Evolutionary conservation across 179 eudicot species (phyloP), one percentile per base, ranked within the genome.

Genomic region (Gypsophila paniculata): DNA sequence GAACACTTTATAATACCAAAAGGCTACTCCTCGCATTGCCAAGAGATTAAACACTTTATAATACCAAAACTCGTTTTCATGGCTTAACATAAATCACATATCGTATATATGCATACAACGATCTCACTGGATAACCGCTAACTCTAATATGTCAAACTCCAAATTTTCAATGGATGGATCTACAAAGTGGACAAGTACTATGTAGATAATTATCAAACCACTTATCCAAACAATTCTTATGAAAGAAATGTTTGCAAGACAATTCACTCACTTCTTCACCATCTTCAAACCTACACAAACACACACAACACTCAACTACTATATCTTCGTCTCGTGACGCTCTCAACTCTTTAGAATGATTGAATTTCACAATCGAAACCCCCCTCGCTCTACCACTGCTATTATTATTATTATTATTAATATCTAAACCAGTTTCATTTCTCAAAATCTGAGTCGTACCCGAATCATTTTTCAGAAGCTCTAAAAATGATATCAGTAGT

Each of bases 191-290:
- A 71, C 96, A 90, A 66, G 91, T 89, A 49, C 44, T 68, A 36
- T 85, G 89, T n/a, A n/a, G n/a, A 17, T 80, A 85, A 44, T 83
- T 86, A 63, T 82, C 85, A 73, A 87, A 87, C 96, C 96, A 90
- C 69, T 86, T 89, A 1, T 87, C 88, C 68, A 90, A 77, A 72
- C 96, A 89, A 8, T 72, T 72, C 68, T 68, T 85, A 54, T 90
- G 96, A 68, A 90, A 90, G 83, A 85, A 90, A 87, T 90, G 96
- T 79, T 89, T 83, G 74, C 96, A 90, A 72, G 86, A 75, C 70
- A 90, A 69, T 82, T 87, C 94, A 75, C 90, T 79, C 46, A 89
- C 89, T 29, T 87, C 90, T 52, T 88, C 90, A 8, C 80, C 90
- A 8, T 70, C 91, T 52, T 81, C 80, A 72, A 87, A 90, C 64